Evolutionary conservation across 2,329 filamentous ascomycete species (phyloP), one percentile per base, ranked within the genome.

Genomic region (Balansia obtecta): DNA sequence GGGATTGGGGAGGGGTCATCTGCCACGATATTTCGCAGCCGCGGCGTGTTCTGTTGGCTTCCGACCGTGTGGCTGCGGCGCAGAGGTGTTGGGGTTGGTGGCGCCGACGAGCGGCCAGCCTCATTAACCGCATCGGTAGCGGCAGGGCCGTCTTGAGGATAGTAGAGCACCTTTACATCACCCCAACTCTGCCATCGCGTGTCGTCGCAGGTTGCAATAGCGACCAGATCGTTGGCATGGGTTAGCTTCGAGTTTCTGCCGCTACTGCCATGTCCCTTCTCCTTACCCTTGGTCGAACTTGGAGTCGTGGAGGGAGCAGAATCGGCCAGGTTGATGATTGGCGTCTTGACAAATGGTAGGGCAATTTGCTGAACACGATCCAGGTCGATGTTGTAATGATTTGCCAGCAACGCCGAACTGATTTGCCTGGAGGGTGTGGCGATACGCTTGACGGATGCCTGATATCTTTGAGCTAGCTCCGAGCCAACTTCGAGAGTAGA

Each of bases 381-480:
- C 6, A 86, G 71, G 54, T 83, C 78, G 57, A 86, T 83, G 58
- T 85, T 83, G 67, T 86, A 98, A 67, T 98, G 93, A 55, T 89
- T 90, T 22, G 83, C 79, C 47, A 96, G 73, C 46, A 96, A 71
- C 32, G 82, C 81, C 40, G 80, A 79, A 61, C 86, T 86, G 43
- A 90, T 75, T 57, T 83, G 75, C 45, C 79, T 78, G 27, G 75
- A 77, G 13, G 82, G 74, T 52, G 79, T 79, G n/a, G 76, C 73
- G 48, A 85, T 74, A 27, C 88, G 82, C 67, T 90, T 88, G 54
- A 93, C 83, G 16, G 89, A 89, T 10, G 87, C 88, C 65, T 95
- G 86, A 59, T 96, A 98, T 58, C 93, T 82, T 68, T 96, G 88
- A 12, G 93, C 91, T 54, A 98, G 75, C 63, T 91, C 86, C 40